These are phyloP conservation scores for Pseudocercospora vitis DNA, from an alignment of 2,329 filamentous ascomycete species.

Conservation along the genomic window DNA sequence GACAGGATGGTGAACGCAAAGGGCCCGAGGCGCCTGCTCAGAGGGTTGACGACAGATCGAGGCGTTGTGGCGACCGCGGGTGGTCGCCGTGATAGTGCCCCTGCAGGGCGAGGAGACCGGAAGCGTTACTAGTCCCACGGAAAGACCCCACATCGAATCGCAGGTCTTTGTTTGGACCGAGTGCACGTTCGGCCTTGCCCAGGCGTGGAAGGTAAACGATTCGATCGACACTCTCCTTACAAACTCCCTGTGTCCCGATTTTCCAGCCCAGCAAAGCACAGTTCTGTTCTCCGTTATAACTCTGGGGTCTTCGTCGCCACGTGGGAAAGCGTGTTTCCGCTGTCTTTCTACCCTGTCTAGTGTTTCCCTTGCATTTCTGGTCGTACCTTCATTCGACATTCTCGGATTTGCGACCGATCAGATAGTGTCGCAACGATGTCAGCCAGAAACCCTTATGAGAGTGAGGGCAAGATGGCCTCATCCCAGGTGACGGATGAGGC, in stretches of 20 bases:
- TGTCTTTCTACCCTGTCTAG: neutral
- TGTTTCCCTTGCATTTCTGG: neutral
- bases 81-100: neutral
- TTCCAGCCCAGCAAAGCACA: neutral
- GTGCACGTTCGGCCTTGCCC: conserved; percentile 1
- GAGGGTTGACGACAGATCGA: neutral
- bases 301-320: conserved; percentile 2
- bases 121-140: neutral
- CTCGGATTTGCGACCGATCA: neutral
- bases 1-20: conserved; percentile 2
- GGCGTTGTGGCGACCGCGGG: conserved; percentile 6
- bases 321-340: conserved; percentile 4
- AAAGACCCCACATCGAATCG: conserved; percentile 8
- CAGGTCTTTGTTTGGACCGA: conserved; percentile 4
- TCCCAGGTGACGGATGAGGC: conserved; percentile 19
- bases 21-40: too few species aligned
- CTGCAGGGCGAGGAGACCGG: conserved; percentile 4
- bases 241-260: conserved; percentile 1
- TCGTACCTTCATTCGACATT: neutral
- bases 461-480: conserved; percentile 17
- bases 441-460: conserved; percentile 11
- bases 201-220: conserved; percentile 9
- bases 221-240: conserved; percentile 8
- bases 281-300: conserved; percentile 1
- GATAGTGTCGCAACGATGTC: conserved; percentile 11